Evolutionary conservation across 176 grass and related monocot genomes (phyloP).

Genomic region (Carex scoparia): DNA sequence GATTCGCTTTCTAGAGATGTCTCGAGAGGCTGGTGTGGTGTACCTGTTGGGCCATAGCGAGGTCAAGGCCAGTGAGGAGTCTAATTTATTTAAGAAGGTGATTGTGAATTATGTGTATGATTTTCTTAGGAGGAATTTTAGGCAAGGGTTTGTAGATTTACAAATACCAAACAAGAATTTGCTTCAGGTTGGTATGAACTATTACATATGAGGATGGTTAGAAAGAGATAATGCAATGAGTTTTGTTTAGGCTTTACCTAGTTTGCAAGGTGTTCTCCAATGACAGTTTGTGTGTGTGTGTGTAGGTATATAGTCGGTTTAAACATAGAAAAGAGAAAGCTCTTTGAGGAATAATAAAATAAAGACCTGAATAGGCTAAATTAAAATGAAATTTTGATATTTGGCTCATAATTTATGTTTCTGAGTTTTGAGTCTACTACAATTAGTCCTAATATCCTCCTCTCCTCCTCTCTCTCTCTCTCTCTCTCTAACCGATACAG

Average conservation of each 20-base stretch:
- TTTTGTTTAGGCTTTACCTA: not conserved
- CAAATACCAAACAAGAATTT: slow-evolving; percentile 49
- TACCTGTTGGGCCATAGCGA: slow-evolving; percentile 36
- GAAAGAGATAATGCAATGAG: not conserved
- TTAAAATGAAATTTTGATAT: not conserved
- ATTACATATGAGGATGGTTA: slow-evolving; percentile 27
- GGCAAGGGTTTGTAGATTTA: slow-evolving; percentile 41
- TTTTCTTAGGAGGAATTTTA: slow-evolving; percentile 42
- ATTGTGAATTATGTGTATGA: slow-evolving; percentile 41
- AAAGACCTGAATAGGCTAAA: not conserved
- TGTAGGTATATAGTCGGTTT: not conserved
- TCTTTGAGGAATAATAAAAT: not conserved
- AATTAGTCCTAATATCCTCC: not conserved
- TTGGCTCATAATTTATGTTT: not conserved
- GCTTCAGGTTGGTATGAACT: slow-evolving; percentile 42
- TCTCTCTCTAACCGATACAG: not conserved
- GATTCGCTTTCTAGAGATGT: slow-evolving; percentile 34
- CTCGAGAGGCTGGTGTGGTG: slow-evolving; percentile 21
- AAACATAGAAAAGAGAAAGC: not conserved
- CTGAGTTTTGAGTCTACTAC: not conserved
- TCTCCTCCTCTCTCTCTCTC: not conserved
- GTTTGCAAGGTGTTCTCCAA: not conserved
- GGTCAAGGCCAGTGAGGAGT: slow-evolving; percentile 37
- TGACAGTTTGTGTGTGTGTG: not conserved
- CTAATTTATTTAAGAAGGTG: slow-evolving; percentile 32